phyloP scores from a whole-genome alignment of 176 grass and related monocot species.

The Pontederia crassipes region DNA sequence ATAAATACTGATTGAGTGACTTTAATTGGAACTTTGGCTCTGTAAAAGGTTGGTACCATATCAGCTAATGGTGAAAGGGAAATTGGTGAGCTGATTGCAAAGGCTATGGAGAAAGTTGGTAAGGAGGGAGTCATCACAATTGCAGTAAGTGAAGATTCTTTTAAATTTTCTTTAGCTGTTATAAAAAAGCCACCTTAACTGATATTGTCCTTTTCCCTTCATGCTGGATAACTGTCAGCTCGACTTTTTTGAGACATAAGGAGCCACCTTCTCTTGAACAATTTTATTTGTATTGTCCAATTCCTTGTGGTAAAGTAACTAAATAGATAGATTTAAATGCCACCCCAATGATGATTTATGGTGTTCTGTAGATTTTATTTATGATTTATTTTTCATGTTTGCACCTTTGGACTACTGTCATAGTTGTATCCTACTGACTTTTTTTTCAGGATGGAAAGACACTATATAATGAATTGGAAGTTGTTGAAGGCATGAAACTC shows the following conservation, averaged over 20 bases:
- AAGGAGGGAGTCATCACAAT: slow-evolving; percentile 97
- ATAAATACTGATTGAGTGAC: neutral
- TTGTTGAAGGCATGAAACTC: slow-evolving; percentile 51
- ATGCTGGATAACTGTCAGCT: neutral
- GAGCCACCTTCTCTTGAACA: no score
- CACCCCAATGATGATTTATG: neutral
- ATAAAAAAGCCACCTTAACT: neutral
- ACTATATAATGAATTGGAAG: slow-evolving; percentile 33
- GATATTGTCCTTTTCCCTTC: neutral
- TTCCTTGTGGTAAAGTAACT: no score
- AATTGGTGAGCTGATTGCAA: slow-evolving; percentile 93
- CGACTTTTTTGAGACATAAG: no score
- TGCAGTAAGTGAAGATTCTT: slow-evolving; percentile 41
- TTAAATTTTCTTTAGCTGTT: neutral
- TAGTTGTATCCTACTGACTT: neutral
- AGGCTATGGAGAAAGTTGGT: slow-evolving; percentile 99
- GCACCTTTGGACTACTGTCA: neutral
- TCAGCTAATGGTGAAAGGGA: slow-evolving; percentile 93
- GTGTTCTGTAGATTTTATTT: neutral
- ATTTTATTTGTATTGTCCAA: no score
- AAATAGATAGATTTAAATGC: neutral
- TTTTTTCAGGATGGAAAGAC: slow-evolving; percentile 40
- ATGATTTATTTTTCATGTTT: neutral
- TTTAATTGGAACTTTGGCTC: neutral
- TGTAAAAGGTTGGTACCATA: slow-evolving; percentile 80